Evolutionary conservation across 2,329 filamentous ascomycete species (phyloP), one percentile per base, ranked within the genome.

Genomic region (Cladophialophora immunda): DNA sequence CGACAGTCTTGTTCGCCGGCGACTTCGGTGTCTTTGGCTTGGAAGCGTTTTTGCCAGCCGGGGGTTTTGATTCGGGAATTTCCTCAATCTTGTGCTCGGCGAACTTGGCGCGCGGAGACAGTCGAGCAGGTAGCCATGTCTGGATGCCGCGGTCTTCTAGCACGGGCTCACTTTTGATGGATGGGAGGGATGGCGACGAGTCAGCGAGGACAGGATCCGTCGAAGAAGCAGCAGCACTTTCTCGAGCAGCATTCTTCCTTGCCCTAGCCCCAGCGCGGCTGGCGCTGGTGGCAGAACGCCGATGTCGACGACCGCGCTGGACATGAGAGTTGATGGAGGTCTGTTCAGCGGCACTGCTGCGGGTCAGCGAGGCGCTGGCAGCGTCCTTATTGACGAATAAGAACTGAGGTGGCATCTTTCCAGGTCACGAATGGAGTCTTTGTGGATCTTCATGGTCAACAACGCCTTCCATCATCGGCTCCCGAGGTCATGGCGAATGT

Each of bases 321-420:
- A 72, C 70, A 50, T 70, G 63, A 41, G 67, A 69, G 54, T 72
- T 70, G 52, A 72, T 72, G 30, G 68, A 63, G 25, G 68, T 64
- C 58, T 69, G 67, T 62, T 72, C 70, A 5, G 53, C 32, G 25
- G 70, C 54, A 27, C 65, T 66, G 65, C 70, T 69, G 47, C 67
- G 70, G 22, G 70, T 69, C 53, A 72, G 54, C 45, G 65, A 68
- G 34, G 58, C 38, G 38, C 68, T 70, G 45, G 45, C 58, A 19
- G 68, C 68, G 58, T 68, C 67, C 65, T 72, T 72, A 58, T 72
- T 72, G 53, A 72, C 67, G 61, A 72, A 72, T 52, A 72, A 38
- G 62, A 71, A 72, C 25, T 58, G 59, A 25, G 62, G 65, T n/a
- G 69, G 54, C 69, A 71, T 70, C 34, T 57, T 50, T 58, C 55